Evolutionary conservation across 306 rosid genomes (phyloP), one percentile per base, ranked within the genome.

Genomic region (Casuarina equisetifolia): DNA sequence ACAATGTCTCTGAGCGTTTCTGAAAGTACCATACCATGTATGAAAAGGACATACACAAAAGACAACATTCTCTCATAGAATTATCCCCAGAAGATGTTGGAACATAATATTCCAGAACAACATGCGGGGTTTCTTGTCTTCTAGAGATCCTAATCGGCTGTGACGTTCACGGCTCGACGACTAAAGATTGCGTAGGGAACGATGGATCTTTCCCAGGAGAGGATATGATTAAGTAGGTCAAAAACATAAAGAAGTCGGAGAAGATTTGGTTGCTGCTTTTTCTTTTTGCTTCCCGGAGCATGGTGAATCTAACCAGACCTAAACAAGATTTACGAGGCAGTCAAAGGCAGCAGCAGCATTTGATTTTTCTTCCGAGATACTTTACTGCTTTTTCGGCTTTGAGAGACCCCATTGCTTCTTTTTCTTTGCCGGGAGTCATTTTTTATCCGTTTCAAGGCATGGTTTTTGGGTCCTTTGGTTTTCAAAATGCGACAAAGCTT

Each of bases 261-360:
- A 81, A 87, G 91, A 91, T 90, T 81, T 86, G 88, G 80, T 82
- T 76, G 80, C 68, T 67, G 86, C 98, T 85, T 91, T 91, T 84
- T 74, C 90, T 88, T 88, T 91, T 79, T 84, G 93, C 76, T 85
- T 90, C 89, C 97, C 75, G 70, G 80, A 84, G 78, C 79, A 66
- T 49, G 85, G 77, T 82, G 82, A 87, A 80, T 82, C 82, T 1
- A 11, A 39, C 39, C 16, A 74, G 75, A 35, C 86, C 53, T 78
- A 77, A 85, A 72, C 52, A 73, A 78, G 85, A 85, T 91, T 89
- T 89, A 91, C 92, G 93, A 89, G 93, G 96, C 61, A 86, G 92
- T 89, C 96, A 91, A 91, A 89, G 91, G 70, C 7, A 53, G 66
- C 40, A 74, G 68, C 52, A 75, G 73, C 74, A 52, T 53, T 75